Base-by-base conservation (phyloP, 2,329 filamentous ascomycete genomes). In the Exophiala oligosperma region DNA sequence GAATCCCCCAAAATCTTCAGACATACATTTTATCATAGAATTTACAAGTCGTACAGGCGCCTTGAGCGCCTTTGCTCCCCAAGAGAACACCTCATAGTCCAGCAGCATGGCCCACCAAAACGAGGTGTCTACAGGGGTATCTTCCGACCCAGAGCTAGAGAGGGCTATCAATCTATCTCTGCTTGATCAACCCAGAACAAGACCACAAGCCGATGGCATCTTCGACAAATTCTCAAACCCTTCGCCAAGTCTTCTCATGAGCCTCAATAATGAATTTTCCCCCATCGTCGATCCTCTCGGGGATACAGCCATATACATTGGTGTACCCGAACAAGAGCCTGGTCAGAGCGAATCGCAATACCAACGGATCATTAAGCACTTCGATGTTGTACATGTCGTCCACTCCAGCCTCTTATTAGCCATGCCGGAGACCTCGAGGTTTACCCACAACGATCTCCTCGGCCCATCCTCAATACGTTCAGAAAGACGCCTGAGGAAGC, bases 261-360 rank as follows among this genome's bases (percentile, higher is more conserved):
- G 56, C 32, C 54, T 66, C n/a, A 65, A 61, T 48, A 66, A 66
- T 41, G 57, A 65, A 24, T 65, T 67, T 49, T 6, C 53, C 28
- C 29, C 54, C 7, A 46, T 67, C 21, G 40, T 54, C 14, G 64
- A 65, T 35, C 48, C 46, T 14, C 65, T 68, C n/a, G 72, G 65
- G 28, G 74, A 76, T 57, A 76, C 74, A 0, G 64, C 74, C 14
- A 68, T 73, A 1, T 74, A 70, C 49, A 71, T 76, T 44, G 74
- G 74, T 17, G 55, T 67, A 17, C 65, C 70, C 1, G 69, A 70
- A 2, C 57, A 66, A 54, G 49, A 56, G 21, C 52, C 61, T 23
- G 57, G 57, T 32, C 52, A 60, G 46, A 56, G 46, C 14, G 32
- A 56, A 11, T 49, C 58, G 17, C 64, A 64, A 9, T 62, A 67